Evolutionary conservation across 2,329 filamentous ascomycete genomes (phyloP).

Genomic region (Periconia macrospinosa): DNA sequence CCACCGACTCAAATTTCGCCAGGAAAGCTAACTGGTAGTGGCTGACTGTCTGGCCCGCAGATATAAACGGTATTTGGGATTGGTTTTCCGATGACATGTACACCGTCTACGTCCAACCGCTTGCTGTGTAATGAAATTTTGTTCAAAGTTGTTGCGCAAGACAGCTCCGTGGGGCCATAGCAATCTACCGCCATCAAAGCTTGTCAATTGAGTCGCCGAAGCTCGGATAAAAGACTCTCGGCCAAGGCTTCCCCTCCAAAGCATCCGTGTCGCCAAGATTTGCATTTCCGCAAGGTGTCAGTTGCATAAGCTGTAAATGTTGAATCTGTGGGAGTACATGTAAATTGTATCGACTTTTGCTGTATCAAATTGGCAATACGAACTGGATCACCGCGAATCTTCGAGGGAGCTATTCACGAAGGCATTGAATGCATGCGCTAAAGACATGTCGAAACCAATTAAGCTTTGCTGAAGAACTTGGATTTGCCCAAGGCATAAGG

Average conservation of each 20-base stretch:
- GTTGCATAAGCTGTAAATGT: slow-evolving; percentile 18
- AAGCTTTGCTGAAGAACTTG: slow-evolving; percentile 49
- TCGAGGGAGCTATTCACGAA: slow-evolving; percentile 39
- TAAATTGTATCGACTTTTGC: slow-evolving; percentile 39
- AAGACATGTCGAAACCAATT: slow-evolving; percentile 44
- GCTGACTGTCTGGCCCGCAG: slow-evolving; percentile 4
- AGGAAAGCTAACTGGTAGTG: slow-evolving; percentile 3
- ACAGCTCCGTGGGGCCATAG: slow-evolving; percentile 5
- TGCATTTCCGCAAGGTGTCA: slow-evolving; percentile 12
- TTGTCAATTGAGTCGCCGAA: neutral
- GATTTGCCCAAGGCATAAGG: neutral
- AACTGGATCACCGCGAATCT: slow-evolving; percentile 34
- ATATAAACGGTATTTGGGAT: slow-evolving; percentile 15
- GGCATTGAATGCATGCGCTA: slow-evolving; percentile 45
- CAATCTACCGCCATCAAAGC: neutral
- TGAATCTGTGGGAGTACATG: slow-evolving; percentile 42
- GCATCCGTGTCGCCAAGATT: slow-evolving; percentile 29
- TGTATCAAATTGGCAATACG: slow-evolving; percentile 40
- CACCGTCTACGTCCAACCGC: neutral
- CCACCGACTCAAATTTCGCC: slow-evolving; percentile 51
- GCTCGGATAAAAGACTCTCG: neutral
- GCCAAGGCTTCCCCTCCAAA: slow-evolving; percentile 16
- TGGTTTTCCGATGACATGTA: neutral
- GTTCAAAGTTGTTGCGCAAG: neutral
- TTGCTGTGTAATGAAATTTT: neutral